These are phyloP conservation scores for Paxillus ammoniavirescens DNA, from an alignment of 768 basidiomycete species.

Conservation along the genomic window DNA sequence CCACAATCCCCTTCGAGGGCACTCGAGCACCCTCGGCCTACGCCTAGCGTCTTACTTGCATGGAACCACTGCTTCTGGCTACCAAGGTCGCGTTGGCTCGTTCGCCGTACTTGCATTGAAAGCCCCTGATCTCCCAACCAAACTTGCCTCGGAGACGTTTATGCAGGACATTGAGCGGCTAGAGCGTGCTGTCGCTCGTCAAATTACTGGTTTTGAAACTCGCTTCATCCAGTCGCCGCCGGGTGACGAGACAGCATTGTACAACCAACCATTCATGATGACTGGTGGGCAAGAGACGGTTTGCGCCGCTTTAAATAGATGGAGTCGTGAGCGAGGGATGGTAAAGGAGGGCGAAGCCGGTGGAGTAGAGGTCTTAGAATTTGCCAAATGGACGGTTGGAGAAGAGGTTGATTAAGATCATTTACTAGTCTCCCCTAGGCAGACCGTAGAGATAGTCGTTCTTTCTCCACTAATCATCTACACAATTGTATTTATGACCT, in stretches of 20 bases:
- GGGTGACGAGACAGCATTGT: constrained; percentile 54
- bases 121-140: constrained; percentile 42
- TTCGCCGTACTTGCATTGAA: constrained; percentile 56
- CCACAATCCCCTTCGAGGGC: constrained; percentile 36
- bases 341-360: constrained; percentile 29
- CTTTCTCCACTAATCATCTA: too few relatives aligned
- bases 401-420: constrained; percentile 28
- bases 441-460: too few relatives aligned
- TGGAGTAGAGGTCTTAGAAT: constrained; percentile 44
- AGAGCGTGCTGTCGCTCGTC: constrained; percentile 76
- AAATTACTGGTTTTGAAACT: constrained; percentile 83
- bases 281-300: constrained; percentile 53
- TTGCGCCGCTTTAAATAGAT: constrained; percentile 40
- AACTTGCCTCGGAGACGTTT: constrained; percentile 49
- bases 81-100: constrained; percentile 60
- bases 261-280: constrained; percentile 74
- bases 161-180: constrained; percentile 57
- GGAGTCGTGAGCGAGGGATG: constrained; percentile 53
- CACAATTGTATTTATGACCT: too few relatives aligned
- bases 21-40: constrained; percentile 38
- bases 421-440: too few relatives aligned
- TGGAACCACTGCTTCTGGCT: constrained; percentile 44
- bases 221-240: constrained; percentile 39
- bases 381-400: constrained; percentile 66
- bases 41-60: constrained; percentile 61